A percentile compares a stretch with the other conserved stretches of the same genome.
Conservation (phyloP, 1,284 basidiomycete species). For the Gomphus bonarii region DNA sequence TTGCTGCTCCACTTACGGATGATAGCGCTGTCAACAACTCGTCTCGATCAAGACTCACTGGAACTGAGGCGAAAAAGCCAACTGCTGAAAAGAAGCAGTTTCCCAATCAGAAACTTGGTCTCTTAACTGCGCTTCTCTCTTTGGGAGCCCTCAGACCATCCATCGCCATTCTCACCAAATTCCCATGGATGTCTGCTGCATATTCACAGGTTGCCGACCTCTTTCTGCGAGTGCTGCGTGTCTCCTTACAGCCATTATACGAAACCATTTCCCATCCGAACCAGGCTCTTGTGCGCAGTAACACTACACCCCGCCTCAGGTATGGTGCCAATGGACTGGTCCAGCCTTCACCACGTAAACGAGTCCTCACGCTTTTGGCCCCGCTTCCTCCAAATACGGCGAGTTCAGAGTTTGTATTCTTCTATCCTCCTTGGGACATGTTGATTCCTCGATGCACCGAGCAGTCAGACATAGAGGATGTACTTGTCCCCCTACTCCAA, state of each 20-base stretch:
- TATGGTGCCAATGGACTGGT: slow-evolving; percentile 48
- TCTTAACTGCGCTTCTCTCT: slow-evolving; percentile 75
- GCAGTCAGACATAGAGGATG: slow-evolving; percentile 59
- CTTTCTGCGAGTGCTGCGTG: slow-evolving; percentile 62
- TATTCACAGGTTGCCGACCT: slow-evolving; percentile 81
- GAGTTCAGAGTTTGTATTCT: slow-evolving; percentile 72
- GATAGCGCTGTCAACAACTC: slow-evolving; percentile 32
- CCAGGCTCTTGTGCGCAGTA: slow-evolving; percentile 49
- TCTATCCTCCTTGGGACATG: slow-evolving; percentile 77
- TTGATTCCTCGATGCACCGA: slow-evolving; percentile 56
- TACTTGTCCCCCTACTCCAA: slow-evolving; percentile 66
- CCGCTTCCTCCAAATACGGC: slow-evolving; percentile 70
- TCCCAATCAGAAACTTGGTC: slow-evolving; percentile 74
- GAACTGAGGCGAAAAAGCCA: slow-evolving; percentile 32
- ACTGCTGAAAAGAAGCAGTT: slow-evolving; percentile 36
- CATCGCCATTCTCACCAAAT: slow-evolving; percentile 70
- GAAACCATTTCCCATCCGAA: slow-evolving; percentile 34
- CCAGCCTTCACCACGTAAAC: slow-evolving; percentile 43
- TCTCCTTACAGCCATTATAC: slow-evolving; percentile 63
- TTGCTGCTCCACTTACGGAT: slow-evolving; percentile 78
- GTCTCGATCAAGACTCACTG: slow-evolving; percentile 18
- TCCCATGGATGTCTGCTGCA: slow-evolving; percentile 79
- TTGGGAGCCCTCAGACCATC: slow-evolving; percentile 78
- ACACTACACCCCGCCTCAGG: slow-evolving; percentile 48
- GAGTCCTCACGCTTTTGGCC: slow-evolving; percentile 54